A percentile compares a stretch with the other conserved stretches of the same genome.
Evolutionary conservation across 2,329 filamentous ascomycete genomes (phyloP).

Genomic region (Cladophialophora psammophila): DNA sequence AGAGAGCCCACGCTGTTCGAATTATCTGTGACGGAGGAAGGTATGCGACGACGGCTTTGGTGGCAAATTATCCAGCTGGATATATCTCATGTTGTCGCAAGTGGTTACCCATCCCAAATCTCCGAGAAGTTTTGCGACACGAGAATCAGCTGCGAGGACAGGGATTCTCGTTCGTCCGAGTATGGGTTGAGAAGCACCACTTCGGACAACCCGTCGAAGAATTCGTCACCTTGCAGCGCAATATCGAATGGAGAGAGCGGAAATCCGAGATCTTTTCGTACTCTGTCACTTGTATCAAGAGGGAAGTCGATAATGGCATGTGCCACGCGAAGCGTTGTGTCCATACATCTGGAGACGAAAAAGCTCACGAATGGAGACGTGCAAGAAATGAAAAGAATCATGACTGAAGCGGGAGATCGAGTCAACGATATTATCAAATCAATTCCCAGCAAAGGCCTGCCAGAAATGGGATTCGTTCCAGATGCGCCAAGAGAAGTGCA

Average conservation of each 20-base stretch:
- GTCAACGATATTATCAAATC: slow-evolving; percentile 53
- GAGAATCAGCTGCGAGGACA: slow-evolving; percentile 55
- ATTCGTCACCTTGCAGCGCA: slow-evolving; percentile 23
- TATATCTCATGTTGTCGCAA: slow-evolving; percentile 58
- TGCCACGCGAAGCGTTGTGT: slow-evolving; percentile 52
- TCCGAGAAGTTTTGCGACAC: slow-evolving; percentile 60
- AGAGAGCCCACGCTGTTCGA: slow-evolving; percentile 58
- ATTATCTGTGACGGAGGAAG: slow-evolving; percentile 54
- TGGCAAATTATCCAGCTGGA: slow-evolving; percentile 60
- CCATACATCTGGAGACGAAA: slow-evolving; percentile 55
- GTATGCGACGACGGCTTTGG: slow-evolving; percentile 50
- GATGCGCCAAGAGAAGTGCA: slow-evolving; percentile 13
- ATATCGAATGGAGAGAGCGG: slow-evolving; percentile 49
- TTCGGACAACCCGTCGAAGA: slow-evolving; percentile 35
- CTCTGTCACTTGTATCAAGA: slow-evolving; percentile 51
- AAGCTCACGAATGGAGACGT: slow-evolving; percentile 53
- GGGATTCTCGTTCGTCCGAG: slow-evolving; percentile 53
- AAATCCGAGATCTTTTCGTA: slow-evolving; percentile 52
- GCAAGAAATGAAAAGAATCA: slow-evolving; percentile 52
- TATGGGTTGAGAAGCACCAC: slow-evolving; percentile 49
- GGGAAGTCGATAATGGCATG: slow-evolving; percentile 56
- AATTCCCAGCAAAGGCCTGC: slow-evolving; percentile 48
- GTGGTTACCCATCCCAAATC: slow-evolving; percentile 56
- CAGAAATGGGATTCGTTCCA: slow-evolving; percentile 41
- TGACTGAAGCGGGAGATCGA: slow-evolving; percentile 51